Percentiles rank a stretch among this genome's conserved stretches.
Conservation (phyloP, 106 monocot genomes). For the Allium sativum region DNA sequence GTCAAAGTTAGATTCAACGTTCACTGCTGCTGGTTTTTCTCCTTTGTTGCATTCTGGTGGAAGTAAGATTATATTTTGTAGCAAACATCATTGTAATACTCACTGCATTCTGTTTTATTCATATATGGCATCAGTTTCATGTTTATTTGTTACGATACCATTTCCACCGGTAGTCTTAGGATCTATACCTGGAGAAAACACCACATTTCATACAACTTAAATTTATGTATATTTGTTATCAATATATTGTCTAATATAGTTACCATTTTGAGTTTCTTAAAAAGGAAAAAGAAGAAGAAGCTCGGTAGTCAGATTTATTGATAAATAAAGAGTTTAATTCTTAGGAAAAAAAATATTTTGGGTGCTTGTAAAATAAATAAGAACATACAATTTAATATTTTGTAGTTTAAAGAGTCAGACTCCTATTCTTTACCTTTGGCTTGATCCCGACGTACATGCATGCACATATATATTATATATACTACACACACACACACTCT, state of each 20-base stretch:
- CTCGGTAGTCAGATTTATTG: too few species aligned
- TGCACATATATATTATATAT: too few species aligned
- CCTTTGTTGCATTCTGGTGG: constrained; percentile 4
- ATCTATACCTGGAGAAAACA: not conserved
- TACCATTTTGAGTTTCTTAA: not conserved
- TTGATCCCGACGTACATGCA: too few species aligned
- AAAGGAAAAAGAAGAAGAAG: too few species aligned
- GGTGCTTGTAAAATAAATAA: too few species aligned
- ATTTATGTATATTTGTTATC: not conserved
- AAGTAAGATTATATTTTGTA: not conserved
- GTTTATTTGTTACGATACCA: too few species aligned
- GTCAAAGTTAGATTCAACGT: constrained; percentile 22
- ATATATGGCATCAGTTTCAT: not conserved
- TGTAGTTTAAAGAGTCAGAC: too few species aligned
- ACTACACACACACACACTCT: too few species aligned
- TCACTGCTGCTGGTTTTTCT: constrained; percentile 28
- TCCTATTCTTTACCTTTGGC: too few species aligned
- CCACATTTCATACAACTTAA: not conserved
- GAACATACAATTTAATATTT: too few species aligned
- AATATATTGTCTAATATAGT: not conserved
- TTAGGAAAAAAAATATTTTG: too few species aligned
- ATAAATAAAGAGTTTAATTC: too few species aligned
- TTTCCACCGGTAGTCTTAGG: not conserved
- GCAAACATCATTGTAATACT: not conserved
- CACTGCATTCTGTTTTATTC: not conserved